phyloP scores from a whole-genome alignment of 257 asterid genomes.

The Solanum habrochaites region DNA sequence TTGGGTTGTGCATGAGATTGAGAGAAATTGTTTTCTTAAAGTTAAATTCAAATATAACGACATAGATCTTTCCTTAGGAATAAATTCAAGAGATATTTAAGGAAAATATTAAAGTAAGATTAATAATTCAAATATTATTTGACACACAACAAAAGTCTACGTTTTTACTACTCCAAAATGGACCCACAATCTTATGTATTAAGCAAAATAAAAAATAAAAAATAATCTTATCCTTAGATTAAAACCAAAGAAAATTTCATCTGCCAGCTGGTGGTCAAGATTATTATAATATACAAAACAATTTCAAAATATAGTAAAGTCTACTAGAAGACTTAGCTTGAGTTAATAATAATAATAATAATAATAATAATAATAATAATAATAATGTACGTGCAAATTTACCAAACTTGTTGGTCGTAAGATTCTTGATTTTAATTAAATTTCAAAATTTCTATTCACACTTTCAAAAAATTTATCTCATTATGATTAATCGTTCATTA shows the following conservation, averaged over 20 bases:
- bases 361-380: neutral
- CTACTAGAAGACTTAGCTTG: neutral
- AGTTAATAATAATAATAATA: neutral
- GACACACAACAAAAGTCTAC: neutral
- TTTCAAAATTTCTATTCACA: neutral
- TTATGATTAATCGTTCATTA: neutral
- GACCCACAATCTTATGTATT: conserved; percentile 36
- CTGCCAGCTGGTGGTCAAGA: neutral
- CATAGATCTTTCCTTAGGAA: neutral
- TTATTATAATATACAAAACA: neutral
- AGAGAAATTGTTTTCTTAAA: neutral
- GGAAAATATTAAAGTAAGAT: neutral
- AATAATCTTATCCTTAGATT: neutral
- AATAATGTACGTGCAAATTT: neutral
- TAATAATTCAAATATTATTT: neutral
- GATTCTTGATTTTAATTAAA: neutral
- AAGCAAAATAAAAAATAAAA: conserved; percentile 12
- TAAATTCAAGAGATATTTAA: neutral
- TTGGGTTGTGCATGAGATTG: neutral
- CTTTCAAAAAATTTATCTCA: neutral
- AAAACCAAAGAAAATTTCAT: neutral
- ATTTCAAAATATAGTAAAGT: neutral
- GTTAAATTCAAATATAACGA: neutral
- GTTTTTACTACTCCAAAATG: conserved; percentile 27
- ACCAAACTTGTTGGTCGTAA: neutral